Base-by-base conservation (phyloP, 495 filamentous ascomycete genomes). In the Jackrogersella multiformis region DNA sequence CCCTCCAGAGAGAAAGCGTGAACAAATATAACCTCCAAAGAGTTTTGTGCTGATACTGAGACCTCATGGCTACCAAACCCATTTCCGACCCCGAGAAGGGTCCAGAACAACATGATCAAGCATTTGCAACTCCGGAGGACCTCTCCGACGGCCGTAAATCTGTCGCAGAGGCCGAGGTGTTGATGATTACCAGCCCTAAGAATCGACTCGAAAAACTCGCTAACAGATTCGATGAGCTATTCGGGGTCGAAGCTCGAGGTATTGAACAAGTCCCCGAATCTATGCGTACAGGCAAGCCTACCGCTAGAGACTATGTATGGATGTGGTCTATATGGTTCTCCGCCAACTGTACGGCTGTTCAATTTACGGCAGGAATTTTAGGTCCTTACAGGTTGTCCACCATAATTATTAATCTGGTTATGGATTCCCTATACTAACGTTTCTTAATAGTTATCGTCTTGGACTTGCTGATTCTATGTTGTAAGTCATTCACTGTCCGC, bases 281-380 rank as follows among this genome's bases (percentile, higher is more conserved):
- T 23, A 34, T 34, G 5, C 48, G 48, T 5, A 7, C 15, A 12
- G 48, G 48, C 13, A 52, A 52, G 2, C 48, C 48, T 6, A 35
- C 48, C 15, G 16, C 16, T 5, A 34, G 32, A 1, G 49, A 53
- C n/a, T 53, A 53, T 24, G 30, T 53, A 7, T 30, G 30, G 49
- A 38, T 53, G 49, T 53, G 49, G 49, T 36, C 30, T 21, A 53
- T 53, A 2, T 53, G 49, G 49, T 53, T 53, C 32, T 53, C 49
- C 2, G 49, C 49, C 2, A 53, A 53, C 5, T 53, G 49, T 12
- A 53, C 49, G 1, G 49, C 49, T 0, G 30, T 36, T 10, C 49
- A 53, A 18, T 53, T 53, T 18, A 53, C 49, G 3, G 49, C 49
- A 5, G 49, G 30, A 1, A 53, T 53, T 23, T 21, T 53, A 13